Evolutionary conservation across 78 protist species (phyloP).

Genomic region (Dictyostelium firmibasis): DNA sequence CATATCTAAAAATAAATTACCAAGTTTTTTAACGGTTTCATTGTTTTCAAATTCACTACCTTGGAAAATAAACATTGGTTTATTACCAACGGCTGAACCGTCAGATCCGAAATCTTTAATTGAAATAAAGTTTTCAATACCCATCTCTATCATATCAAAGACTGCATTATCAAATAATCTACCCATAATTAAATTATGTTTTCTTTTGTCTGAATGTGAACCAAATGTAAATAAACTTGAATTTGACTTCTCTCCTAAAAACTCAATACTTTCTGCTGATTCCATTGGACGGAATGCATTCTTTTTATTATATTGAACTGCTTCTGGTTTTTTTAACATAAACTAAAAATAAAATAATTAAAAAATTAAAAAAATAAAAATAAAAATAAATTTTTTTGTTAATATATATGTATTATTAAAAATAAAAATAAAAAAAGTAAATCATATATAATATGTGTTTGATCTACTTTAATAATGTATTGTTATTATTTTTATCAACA

Average conservation of each 20-base stretch:
- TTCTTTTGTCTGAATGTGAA: constrained; percentile 91
- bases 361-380: neutral
- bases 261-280: constrained; percentile 61
- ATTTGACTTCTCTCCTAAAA: constrained; percentile 81
- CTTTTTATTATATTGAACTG: constrained; percentile 71
- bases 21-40: constrained; percentile 29
- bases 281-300: constrained; percentile 82
- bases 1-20: constrained; percentile 87
- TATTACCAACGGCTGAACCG: constrained; percentile 64
- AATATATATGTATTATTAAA: no score
- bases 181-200: constrained; percentile 91
- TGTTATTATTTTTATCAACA: neutral
- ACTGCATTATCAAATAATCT: constrained; percentile 89
- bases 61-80: constrained; percentile 89
- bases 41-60: constrained; percentile 87
- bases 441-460: no score
- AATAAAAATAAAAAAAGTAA: no score
- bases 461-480: no score
- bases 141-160: constrained; percentile 95
- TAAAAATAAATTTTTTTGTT: no score
- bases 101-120: constrained; percentile 38
- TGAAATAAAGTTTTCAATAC: constrained; percentile 49
- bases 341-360: constrained; percentile 10
- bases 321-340: constrained; percentile 72
- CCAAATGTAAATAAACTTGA: constrained; percentile 88